These are phyloP conservation scores for Fraxinus pennsylvanica DNA, from an alignment of 257 asterid genomes.

Conservation along the genomic window DNA sequence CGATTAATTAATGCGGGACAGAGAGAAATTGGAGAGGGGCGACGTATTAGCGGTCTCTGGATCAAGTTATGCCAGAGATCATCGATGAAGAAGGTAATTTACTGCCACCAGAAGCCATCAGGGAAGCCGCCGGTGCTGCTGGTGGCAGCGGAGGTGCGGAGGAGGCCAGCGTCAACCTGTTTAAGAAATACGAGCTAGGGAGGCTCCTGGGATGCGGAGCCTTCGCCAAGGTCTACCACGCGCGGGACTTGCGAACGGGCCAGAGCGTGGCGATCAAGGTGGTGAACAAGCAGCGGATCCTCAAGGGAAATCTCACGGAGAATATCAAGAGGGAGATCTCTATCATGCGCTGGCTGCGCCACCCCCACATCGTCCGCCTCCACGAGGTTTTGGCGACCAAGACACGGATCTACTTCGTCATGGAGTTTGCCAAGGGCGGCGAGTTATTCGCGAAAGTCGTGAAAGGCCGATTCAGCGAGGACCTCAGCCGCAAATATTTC, in stretches of 20 bases:
- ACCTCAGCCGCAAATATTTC: constrained; percentile 17
- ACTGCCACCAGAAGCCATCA: background rate
- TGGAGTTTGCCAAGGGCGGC: constrained; percentile 20
- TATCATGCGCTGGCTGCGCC: constrained; percentile 17
- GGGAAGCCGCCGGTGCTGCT: background rate
- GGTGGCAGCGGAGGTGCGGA: background rate
- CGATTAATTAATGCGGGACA: background rate
- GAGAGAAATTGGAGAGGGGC: background rate
- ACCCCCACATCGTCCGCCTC: constrained; percentile 20
- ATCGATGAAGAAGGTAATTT: constrained; percentile 1
- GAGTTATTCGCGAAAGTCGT: constrained; percentile 8
- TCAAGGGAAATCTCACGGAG: constrained; percentile 4
- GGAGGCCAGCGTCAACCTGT: background rate
- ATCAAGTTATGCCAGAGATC: background rate
- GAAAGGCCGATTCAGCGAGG: constrained; percentile 21
- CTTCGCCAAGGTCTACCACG: constrained; percentile 22
- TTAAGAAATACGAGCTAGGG: constrained; percentile 15
- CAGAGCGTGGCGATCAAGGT: constrained; percentile 23
- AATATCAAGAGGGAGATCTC: constrained; percentile 17
- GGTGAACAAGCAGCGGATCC: constrained; percentile 2
- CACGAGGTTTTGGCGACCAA: constrained; percentile 17
- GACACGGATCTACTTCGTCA: constrained; percentile 18
- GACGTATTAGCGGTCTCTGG: background rate
- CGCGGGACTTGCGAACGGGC: constrained; percentile 14
- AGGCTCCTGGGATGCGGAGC: constrained; percentile 18